These are phyloP conservation scores for Camillea tinctor DNA, from an alignment of 2,329 filamentous ascomycete genomes.

Conservation along the genomic window DNA sequence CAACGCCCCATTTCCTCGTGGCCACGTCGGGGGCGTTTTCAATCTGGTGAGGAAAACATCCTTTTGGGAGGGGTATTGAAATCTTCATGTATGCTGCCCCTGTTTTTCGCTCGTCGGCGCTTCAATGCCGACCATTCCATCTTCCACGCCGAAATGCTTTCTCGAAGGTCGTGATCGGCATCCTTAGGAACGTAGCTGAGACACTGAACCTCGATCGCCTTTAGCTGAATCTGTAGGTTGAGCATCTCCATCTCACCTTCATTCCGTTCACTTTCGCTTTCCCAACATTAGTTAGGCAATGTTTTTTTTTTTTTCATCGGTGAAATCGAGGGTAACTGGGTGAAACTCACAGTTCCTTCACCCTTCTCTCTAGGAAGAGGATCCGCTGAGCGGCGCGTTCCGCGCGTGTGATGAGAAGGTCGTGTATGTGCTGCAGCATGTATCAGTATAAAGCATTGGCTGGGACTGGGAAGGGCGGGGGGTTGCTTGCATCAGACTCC, in stretches of 20 bases:
- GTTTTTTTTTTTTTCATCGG: slow-evolving; percentile 1
- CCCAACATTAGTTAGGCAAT: slow-evolving; percentile 7
- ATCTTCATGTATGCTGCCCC: slow-evolving; percentile 2
- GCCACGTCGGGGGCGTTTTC: background rate
- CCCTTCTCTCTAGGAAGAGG: slow-evolving; percentile 57
- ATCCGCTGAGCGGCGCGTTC: slow-evolving; percentile 59
- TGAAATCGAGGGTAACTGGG: slow-evolving; percentile 9
- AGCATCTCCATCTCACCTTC: slow-evolving; percentile 60
- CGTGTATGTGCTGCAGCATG: slow-evolving; percentile 55
- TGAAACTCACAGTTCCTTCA: slow-evolving; percentile 53
- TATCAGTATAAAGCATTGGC: slow-evolving; percentile 25
- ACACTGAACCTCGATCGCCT: slow-evolving; percentile 61
- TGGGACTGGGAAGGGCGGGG: background rate
- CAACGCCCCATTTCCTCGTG: background rate
- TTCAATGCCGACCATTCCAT: slow-evolving; percentile 56
- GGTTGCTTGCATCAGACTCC: slow-evolving; percentile 54
- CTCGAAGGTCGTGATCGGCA: slow-evolving; percentile 54
- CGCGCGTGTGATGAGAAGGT: slow-evolving; percentile 56
- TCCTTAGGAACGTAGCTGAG: slow-evolving; percentile 46
- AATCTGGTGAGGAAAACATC: background rate
- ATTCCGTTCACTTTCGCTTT: slow-evolving; percentile 54
- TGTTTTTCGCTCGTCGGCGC: slow-evolving; percentile 39
- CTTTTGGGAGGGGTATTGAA: background rate
- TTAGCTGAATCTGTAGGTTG: slow-evolving; percentile 60
- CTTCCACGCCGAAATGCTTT: slow-evolving; percentile 62